phyloP scores from a whole-genome alignment of 192 early-diverging fungal species.

The Funneliformis mosseae region DNA sequence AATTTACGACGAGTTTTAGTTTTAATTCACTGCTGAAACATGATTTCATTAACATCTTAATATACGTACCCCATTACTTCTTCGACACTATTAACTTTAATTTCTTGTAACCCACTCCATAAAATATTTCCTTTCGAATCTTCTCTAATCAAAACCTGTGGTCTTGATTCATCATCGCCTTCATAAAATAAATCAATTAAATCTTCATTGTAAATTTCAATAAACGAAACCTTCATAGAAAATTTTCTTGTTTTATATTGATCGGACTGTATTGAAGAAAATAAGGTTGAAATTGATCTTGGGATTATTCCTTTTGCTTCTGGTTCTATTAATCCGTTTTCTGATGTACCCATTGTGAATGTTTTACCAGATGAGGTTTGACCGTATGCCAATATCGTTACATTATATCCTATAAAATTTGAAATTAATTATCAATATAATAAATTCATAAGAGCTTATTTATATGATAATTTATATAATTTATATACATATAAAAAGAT shows the following conservation, averaged over 20 bases:
- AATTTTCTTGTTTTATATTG: constrained; percentile 41
- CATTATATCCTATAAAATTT: constrained; percentile 75
- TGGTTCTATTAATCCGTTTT: constrained; percentile 37
- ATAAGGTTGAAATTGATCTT: constrained; percentile 66
- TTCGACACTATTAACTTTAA: constrained; percentile 64
- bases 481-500: constrained; percentile 1
- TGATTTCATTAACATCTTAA: not conserved
- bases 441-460: not conserved
- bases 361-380: constrained; percentile 97
- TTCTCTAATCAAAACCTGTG: constrained; percentile 73
- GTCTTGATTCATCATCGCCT: constrained; percentile 51
- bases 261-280: constrained; percentile 42
- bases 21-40: not conserved
- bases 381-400: constrained; percentile 92
- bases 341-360: constrained; percentile 90
- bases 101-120: constrained; percentile 83
- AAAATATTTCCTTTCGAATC: constrained; percentile 88
- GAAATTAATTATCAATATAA: not conserved
- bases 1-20: not conserved
- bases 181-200: constrained; percentile 86
- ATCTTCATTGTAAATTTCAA: constrained; percentile 99
- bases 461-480: not conserved
- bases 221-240: constrained; percentile 77
- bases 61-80: constrained; percentile 60
- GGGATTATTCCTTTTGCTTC: constrained; percentile 68